These are phyloP conservation scores for Citrus sinensis DNA, from an alignment of 345 rosid genomes.

Conservation along the genomic window DVS_A1.0 CM039166.1:23303501-23304000, in stretches of 20 bases:
- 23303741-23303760: background rate
- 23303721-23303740: background rate
- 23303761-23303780: background rate
- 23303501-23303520: background rate
- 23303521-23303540: background rate
- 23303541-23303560: background rate
- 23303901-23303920: conserved; percentile 18
- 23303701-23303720: background rate
- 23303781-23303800: conserved; percentile 23
- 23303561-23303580: background rate
- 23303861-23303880: conserved; percentile 8
- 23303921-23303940: conserved; percentile 1
- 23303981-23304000: conserved; percentile 50
- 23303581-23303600: background rate
- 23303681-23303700: conserved; percentile 15
- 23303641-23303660: conserved; percentile 19
- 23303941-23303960: background rate
- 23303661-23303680: conserved; percentile 13
- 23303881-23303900: conserved; percentile 34
- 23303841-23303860: conserved; percentile 21
- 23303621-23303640: conserved; percentile 6
- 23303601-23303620: background rate
- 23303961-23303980: conserved; percentile 35
- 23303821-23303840: conserved; percentile 11
- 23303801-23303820: conserved; percentile 4